Percentiles rank a stretch among this genome's conserved stretches.
These are phyloP conservation scores for Fusarium beomiforme DNA, from an alignment of 2,329 filamentous ascomycete genomes.

Conservation along the genomic window DNA sequence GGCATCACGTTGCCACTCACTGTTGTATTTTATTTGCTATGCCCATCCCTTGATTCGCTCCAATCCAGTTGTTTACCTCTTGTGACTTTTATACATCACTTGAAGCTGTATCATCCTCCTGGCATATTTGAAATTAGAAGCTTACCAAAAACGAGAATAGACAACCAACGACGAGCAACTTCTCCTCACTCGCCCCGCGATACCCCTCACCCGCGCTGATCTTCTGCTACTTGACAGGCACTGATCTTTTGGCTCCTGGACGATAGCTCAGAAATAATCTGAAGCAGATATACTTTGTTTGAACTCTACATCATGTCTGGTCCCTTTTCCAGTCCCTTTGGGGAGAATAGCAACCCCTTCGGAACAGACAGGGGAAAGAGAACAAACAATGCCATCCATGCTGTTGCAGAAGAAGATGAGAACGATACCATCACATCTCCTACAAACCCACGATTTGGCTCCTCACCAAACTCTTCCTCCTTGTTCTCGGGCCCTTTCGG, in stretches of 20 bases:
- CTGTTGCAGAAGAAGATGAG: constrained; percentile 85
- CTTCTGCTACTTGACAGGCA: constrained; percentile 72
- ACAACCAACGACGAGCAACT: constrained; percentile 68
- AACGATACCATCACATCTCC: constrained; percentile 80
- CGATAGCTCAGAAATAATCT: constrained; percentile 7
- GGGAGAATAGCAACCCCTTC: constrained; percentile 59
- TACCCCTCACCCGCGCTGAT: constrained; percentile 74
- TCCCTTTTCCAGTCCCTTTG: constrained; percentile 79
- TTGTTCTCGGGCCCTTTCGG: constrained; percentile 64
- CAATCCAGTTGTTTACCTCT: neutral
- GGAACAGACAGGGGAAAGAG: constrained; percentile 36
- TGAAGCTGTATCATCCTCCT: neutral
- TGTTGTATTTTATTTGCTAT: neutral
- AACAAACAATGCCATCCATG: constrained; percentile 53
- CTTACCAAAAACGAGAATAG: constrained; percentile 71
- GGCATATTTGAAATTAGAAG: constrained; percentile 53
- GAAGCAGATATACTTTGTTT: neutral
- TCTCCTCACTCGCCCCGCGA: constrained; percentile 67
- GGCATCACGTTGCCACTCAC: constrained; percentile 10
- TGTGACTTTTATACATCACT: neutral
- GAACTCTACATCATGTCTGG: constrained; percentile 69
- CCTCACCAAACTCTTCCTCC: constrained; percentile 47
- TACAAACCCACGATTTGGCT: constrained; percentile 69
- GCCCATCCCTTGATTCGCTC: neutral
- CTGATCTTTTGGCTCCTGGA: constrained; percentile 11